Percentiles rank a stretch among this genome's conserved stretches.
These are phyloP conservation scores for Clarireedia homoeocarpa DNA, from an alignment of 2,329 filamentous ascomycete genomes.

Conservation along the genomic window DNA sequence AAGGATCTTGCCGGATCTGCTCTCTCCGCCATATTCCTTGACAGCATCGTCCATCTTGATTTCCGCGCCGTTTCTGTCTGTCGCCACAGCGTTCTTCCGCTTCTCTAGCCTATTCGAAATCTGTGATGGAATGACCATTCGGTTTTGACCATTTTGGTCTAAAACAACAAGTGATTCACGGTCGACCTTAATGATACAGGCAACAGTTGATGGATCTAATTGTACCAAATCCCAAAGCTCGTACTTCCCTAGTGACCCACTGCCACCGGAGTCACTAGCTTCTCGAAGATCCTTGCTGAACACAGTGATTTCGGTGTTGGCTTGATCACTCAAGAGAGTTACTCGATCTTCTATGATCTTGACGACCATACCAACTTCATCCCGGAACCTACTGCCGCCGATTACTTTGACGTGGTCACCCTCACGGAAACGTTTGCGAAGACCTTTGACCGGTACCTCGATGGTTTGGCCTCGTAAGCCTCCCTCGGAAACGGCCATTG, in stretches of 20 bases:
- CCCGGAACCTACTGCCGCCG: conserved; percentile 85
- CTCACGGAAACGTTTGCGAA: conserved; percentile 85
- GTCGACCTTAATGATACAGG: conserved; percentile 90
- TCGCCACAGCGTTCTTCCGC: conserved; percentile 78
- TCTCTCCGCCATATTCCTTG: conserved; percentile 80
- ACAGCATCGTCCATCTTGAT: conserved; percentile 88
- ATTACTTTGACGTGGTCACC: conserved; percentile 99
- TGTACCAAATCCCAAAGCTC: conserved; percentile 91
- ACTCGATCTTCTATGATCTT: conserved; percentile 88
- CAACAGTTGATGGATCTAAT: conserved; percentile 85
- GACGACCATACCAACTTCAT: conserved; percentile 96
- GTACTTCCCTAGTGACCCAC: conserved; percentile 78
- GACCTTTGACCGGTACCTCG: conserved; percentile 83
- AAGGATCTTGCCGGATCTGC: conserved; percentile 78
- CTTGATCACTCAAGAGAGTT: conserved; percentile 87
- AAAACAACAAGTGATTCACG: conserved; percentile 84
- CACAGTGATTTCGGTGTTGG: conserved; percentile 87
- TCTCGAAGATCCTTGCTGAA: conserved; percentile 96
- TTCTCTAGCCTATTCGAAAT: conserved; percentile 83
- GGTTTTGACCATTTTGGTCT: conserved; percentile 79
- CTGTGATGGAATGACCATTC: conserved; percentile 81
- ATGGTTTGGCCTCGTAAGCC: conserved; percentile 76
- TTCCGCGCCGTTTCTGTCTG: conserved; percentile 87
- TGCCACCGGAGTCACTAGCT: conserved; percentile 83
- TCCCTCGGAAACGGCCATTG: conserved; percentile 76